Base-by-base conservation (phyloP, 2,329 filamentous ascomycete genomes). In the Lachnellula cervina region DNA sequence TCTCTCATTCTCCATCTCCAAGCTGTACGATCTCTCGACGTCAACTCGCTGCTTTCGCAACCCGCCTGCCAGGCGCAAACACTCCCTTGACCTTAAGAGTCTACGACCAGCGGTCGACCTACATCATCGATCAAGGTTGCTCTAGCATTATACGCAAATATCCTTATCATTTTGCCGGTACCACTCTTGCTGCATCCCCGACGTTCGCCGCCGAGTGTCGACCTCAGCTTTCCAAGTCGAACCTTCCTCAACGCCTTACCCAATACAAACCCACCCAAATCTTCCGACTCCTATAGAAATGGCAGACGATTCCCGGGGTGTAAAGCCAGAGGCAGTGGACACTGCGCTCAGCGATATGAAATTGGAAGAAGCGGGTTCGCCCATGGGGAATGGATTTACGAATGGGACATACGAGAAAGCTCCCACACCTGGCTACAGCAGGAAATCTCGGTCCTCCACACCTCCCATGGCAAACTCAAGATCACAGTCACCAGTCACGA, bases 281-380 rank as follows among this genome's bases (percentile, higher is more conserved):
- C 23, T 50, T 32, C 19, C 32, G 23, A 53, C 48, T 9, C 49
- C 46, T 37, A 55, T 49, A 48, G 51, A 48, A 58, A 71, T 70
- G 69, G 66, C 65, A 52, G 66, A 67, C 16, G 64, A 68, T 47
- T 64, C 57, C 42, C 54, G 58, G 46, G 62, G 64, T 38, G 54
- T 57, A 13, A 65, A 65, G 54, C 49, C 63, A 25, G 67, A 65
- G 50, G 62, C 60, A 23, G 67, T 70, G 28, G 66, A 70, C 52
- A 54, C 62, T 47, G 68, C 66, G 43, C 62, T 70, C 16, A 56
- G 62, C 42, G 67, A 65, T n/a, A 69, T 71, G 68, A 70, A 68
- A 59, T 54, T 70, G 11, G 66, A 68, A 52, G 64, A 64, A 57
- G 62, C 55, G 16, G 54, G n/a, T 8, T 55, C 55, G 13, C 52